A percentile compares a stretch with the other conserved stretches of the same genome.
Evolutionary conservation across 2,329 filamentous ascomycete species (phyloP).

Genomic region (Curvularia lunata): DNA sequence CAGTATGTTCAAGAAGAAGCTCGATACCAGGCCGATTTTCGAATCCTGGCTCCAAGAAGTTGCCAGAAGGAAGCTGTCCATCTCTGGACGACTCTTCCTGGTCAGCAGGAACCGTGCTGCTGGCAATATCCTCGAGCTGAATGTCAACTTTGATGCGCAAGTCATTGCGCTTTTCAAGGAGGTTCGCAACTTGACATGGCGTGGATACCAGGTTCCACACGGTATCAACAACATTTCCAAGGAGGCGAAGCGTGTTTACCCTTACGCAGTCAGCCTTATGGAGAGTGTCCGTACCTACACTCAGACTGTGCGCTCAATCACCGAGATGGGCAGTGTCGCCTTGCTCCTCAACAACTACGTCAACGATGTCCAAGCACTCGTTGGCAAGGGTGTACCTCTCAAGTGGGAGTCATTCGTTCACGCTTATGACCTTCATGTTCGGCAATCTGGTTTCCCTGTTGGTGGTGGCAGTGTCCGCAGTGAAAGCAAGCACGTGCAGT

Average conservation of each 20-base stretch:
- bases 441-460: slow-evolving; percentile 64
- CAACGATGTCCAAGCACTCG: slow-evolving; percentile 83
- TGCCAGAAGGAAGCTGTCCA: slow-evolving; percentile 84
- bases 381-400: slow-evolving; percentile 85
- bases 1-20: slow-evolving; percentile 91
- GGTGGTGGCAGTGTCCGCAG: slow-evolving; percentile 63
- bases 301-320: slow-evolving; percentile 84
- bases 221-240: slow-evolving; percentile 95
- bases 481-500: slow-evolving; percentile 95
- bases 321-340: slow-evolving; percentile 84
- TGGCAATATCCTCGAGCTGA: slow-evolving; percentile 84
- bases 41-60: slow-evolving; percentile 96
- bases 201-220: slow-evolving; percentile 92
- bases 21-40: slow-evolving; percentile 92
- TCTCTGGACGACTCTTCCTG: slow-evolving; percentile 89
- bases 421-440: slow-evolving; percentile 89
- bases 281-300: slow-evolving; percentile 94
- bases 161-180: slow-evolving; percentile 99
- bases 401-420: slow-evolving; percentile 99
- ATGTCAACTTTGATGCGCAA: slow-evolving; percentile 95
- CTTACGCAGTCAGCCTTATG: slow-evolving; percentile 97
- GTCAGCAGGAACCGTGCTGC: slow-evolving; percentile 88
- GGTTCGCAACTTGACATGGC: slow-evolving; percentile 93
- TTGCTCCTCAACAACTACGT: slow-evolving; percentile 89
- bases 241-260: slow-evolving; percentile 98